These are phyloP conservation scores for Linnemannia elongata DNA, from an alignment of 192 early-diverging fungal genomes.

Conservation along the genomic window DNA sequence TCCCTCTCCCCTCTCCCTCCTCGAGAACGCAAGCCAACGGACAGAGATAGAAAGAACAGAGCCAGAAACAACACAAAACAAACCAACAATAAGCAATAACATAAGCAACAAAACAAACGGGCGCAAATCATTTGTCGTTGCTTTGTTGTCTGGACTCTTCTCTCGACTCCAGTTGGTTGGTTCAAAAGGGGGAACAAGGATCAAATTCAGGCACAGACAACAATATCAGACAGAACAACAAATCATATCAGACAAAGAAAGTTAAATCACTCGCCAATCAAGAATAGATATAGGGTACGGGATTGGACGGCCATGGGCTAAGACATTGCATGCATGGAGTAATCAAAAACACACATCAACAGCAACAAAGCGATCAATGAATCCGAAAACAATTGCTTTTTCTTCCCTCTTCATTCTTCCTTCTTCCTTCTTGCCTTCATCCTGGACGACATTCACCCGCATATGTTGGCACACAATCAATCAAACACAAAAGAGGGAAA, in stretches of 20 bases:
- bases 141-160: constrained; percentile 4
- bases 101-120: background rate
- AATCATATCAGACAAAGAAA: background rate
- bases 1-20: background rate
- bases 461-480: too few species aligned
- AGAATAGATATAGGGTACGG: background rate
- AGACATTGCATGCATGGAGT: background rate
- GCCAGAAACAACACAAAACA: too few species aligned
- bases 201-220: constrained; percentile 8
- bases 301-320: background rate
- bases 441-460: too few species aligned
- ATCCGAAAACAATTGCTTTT: background rate
- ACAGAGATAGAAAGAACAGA: too few species aligned
- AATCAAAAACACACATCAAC: background rate
- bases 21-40: background rate
- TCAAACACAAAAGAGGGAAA: too few species aligned
- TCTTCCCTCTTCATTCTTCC: background rate
- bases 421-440: too few species aligned
- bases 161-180: background rate
- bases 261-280: constrained; percentile 1
- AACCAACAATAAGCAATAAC: too few species aligned
- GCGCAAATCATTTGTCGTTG: background rate
- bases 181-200: background rate
- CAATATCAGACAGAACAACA: background rate
- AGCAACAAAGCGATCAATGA: background rate